Base-by-base conservation (phyloP, 2,329 filamentous ascomycete species). In the Venturia nashicola region DNA sequence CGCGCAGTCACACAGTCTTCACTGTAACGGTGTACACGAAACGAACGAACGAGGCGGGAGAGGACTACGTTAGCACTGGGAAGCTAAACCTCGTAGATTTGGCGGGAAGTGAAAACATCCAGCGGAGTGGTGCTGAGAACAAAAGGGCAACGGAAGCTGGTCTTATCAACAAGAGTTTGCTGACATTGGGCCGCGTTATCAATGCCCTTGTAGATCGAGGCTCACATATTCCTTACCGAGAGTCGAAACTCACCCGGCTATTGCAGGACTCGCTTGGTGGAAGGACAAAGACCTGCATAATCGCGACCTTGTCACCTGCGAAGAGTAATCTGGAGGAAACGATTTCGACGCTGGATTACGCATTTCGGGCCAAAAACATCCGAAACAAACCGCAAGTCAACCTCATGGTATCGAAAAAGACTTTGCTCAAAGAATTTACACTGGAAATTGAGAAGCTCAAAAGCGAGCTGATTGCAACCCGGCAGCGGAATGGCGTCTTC, bases 291-390 rank as follows among this genome's bases (percentile, higher is more conserved):
- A 99, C 94, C 0, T 99, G 94, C 78, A 99, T 99, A 68, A 97
- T 99, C 71, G 94, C 94, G 6, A 99, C 94, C 0, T 83, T 99
- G 48, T 97, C 94, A 2, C 92, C 94, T 0, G 91, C 92, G 8
- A 95, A 94, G 75, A 92, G 88, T 75, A 99, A 97, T 70, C 80
- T 99, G 1, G 94, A 99, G 72, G 94, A 99, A 75, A 99, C 95
- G 0, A 97, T 99, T 66, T 97, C 94, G 0, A 99, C 95, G 0
- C 82, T 99, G 1, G 94, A 99, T 74, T 99, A 99, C 72, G 95
- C 94, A 12, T 97, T 97, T 77, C 85, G 94, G 59, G 94, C 94
- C 18, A 99, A 99, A 79, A 97, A 99, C 69, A 99, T 99, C 70
- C 89, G 90, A 61, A 99, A 99, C 76, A 97, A 97, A 76, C 95